Conservation (phyloP, 176 grass and related monocot genomes). For the Saccharum officinarum region DNA sequence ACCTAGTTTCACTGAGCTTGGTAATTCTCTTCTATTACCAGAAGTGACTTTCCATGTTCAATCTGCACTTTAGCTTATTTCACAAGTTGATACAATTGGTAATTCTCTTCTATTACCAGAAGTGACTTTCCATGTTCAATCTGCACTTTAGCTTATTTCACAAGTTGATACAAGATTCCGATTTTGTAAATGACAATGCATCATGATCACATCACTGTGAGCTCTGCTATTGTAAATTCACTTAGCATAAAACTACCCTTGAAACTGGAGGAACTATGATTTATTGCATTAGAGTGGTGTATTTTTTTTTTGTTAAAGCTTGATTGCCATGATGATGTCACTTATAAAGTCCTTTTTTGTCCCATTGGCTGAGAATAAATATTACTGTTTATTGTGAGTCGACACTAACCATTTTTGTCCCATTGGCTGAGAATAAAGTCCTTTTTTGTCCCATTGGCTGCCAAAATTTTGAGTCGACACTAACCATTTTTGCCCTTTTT, state of each 20-base stretch:
- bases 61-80: slow-evolving; percentile 1
- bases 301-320: not conserved
- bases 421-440: too few relatives aligned
- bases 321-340: not conserved
- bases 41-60: not conserved
- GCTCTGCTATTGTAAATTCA: not conserved
- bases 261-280: not conserved
- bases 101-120: slow-evolving; percentile 33
- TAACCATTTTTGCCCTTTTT: too few relatives aligned
- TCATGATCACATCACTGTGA: not conserved
- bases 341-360: not conserved
- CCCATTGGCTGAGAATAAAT: not conserved
- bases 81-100: slow-evolving; percentile 75
- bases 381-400: not conserved
- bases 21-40: slow-evolving; percentile 49
- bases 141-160: slow-evolving; percentile 2
- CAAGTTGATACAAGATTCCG: not conserved
- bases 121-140: not conserved
- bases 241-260: not conserved
- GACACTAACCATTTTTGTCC: too few relatives aligned
- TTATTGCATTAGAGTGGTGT: slow-evolving; percentile 10
- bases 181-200: not conserved
- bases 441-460: too few relatives aligned
- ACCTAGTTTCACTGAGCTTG: slow-evolving; percentile 98
- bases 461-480: too few relatives aligned